Evolutionary conservation across 257 asterid genomes (phyloP), one percentile per base, ranked within the genome.

Genomic region (Primulina huaijiensis): DNA sequence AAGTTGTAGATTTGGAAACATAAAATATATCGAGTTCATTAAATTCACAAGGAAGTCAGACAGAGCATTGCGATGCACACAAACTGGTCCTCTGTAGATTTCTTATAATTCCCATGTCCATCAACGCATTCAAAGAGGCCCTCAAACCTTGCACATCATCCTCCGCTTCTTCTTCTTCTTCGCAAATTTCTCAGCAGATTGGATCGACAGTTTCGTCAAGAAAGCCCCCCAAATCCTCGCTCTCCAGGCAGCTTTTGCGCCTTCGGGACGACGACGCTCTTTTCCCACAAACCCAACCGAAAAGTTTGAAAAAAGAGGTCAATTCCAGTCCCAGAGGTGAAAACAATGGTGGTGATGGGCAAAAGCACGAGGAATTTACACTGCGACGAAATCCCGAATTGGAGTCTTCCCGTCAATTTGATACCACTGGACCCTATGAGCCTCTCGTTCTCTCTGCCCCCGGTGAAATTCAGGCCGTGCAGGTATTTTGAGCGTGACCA

Each of bases 151-250:
- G 99, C 85, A 83, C 31, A 7, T 55, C 88, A 4, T 72, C 74
- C 1, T 29, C 65, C 1, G 16, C 76, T 2, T 65, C 79, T 76
- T 69, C 67, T 8, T 78, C 86, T 23, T 23, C 25, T 23, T 23
- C 25, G 1, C 85, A 66, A 65, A 67, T 50, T 75, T 65, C 78
- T 73, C 31, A 73, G 60, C 72, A 57, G 27, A 77, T 76, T n/a
- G 88, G 84, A 31, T 67, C 88, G 52, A 66, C 84, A 43, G 57
- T 75, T 64, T 70, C 63, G 72, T 56, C 86, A 19, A 84, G 96
- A 74, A 89, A 85, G 65, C 99, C 98, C 72, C 97, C 96, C 5
- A 92, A 92, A 83, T 82, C 98, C 68, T 86, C 97, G 10, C 75
- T 92, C 8, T 84, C 89, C 12, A 82, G 82, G 66, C 95, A 92